phyloP scores from a whole-genome alignment of 352 stramenopile species.

The Phytophthora melonis region DNA sequence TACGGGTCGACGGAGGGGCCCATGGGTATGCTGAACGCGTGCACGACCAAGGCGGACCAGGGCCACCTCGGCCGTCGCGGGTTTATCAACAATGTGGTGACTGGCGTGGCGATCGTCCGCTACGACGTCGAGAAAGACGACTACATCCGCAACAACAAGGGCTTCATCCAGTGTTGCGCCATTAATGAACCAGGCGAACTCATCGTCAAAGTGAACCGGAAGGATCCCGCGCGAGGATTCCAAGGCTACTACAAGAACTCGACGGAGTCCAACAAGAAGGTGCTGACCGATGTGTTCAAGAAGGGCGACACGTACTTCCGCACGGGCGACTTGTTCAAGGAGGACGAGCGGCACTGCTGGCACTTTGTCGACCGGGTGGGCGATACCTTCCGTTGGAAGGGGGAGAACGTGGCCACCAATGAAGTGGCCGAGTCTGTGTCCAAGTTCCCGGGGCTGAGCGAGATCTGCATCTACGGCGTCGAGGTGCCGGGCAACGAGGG shows the following conservation, averaged over 20 bases:
- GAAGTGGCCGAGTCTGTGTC: constrained; percentile 88
- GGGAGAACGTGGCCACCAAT: constrained; percentile 93
- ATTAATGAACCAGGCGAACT: constrained; percentile 80
- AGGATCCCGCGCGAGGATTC: constrained; percentile 75
- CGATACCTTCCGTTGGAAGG: constrained; percentile 95
- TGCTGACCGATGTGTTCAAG: constrained; percentile 83
- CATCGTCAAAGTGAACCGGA: constrained; percentile 63
- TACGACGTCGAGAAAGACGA: constrained; percentile 85
- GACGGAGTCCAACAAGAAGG: constrained; percentile 86
- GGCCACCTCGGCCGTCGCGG: constrained; percentile 76
- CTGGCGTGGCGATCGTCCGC: constrained; percentile 73
- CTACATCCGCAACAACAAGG: constrained; percentile 63
- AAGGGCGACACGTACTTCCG: constrained; percentile 92
- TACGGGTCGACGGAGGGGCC: constrained; percentile 93
- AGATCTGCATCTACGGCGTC: constrained; percentile 84
- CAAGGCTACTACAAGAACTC: constrained; percentile 90
- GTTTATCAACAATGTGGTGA: constrained; percentile 58
- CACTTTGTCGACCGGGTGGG: constrained; percentile 93
- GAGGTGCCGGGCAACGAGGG: constrained; percentile 81
- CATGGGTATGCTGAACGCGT: constrained; percentile 83
- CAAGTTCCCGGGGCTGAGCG: constrained; percentile 77
- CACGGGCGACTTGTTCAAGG: constrained; percentile 91
- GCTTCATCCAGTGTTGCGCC: constrained; percentile 60
- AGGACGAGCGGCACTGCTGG: constrained; percentile 78
- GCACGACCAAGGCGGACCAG: constrained; percentile 60